Conservation (phyloP, 208 protist genomes). For the Strigomonas culicis region DNA sequence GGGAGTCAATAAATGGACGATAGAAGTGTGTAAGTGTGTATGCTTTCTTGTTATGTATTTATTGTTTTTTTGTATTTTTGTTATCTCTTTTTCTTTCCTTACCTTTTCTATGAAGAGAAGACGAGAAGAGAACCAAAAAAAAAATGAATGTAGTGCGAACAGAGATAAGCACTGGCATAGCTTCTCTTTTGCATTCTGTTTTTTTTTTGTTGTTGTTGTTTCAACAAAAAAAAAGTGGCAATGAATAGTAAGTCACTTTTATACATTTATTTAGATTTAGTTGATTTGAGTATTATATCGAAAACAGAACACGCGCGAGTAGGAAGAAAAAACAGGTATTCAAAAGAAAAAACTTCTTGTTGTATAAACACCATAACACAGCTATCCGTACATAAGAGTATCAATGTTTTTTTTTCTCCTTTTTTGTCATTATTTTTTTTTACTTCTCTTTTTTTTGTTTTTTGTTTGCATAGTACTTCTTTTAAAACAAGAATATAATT, state of each 20-base stretch:
- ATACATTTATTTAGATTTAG: no score
- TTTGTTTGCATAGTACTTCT: background rate
- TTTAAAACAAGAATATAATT: background rate
- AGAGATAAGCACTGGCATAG: constrained; percentile 2
- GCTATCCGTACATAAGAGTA: constrained; percentile 2
- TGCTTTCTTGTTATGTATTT: no score
- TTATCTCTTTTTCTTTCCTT: constrained; percentile 4
- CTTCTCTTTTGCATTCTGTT: background rate
- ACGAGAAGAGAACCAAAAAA: constrained; percentile 10
- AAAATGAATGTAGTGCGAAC: background rate
- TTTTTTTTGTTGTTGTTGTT: no score
- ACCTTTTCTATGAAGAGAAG: background rate
- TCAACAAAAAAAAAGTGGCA: constrained; percentile 10
- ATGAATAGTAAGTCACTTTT: constrained; percentile 4
- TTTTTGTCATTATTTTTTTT: constrained; percentile 20
- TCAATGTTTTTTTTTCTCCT: constrained; percentile 1
- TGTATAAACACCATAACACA: constrained; percentile 12
- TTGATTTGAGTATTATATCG: background rate
- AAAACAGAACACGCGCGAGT: background rate
- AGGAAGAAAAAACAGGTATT: constrained; percentile 1
- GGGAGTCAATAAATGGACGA: background rate
- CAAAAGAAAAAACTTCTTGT: constrained; percentile 7
- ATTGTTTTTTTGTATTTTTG: constrained; percentile 10
- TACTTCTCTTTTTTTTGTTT: constrained; percentile 14
- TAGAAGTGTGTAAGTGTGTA: no score